A percentile compares a stretch with the other conserved stretches of the same genome.
phyloP scores from a whole-genome alignment of 495 filamentous ascomycete genomes.

The Cenococcum geophilum region DNA sequence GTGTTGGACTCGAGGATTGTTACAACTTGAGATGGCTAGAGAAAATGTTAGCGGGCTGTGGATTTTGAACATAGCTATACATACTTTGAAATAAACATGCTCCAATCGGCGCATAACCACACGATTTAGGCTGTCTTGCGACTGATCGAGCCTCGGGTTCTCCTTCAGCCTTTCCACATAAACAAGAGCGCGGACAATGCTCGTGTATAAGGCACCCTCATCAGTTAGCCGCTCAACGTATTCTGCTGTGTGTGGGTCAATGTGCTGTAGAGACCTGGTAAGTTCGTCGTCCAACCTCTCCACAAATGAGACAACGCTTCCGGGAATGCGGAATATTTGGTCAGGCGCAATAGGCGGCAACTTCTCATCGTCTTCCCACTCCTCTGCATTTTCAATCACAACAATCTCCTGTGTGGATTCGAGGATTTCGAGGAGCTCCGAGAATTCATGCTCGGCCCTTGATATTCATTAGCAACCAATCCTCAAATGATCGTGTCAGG shows the following conservation, averaged over 20 bases:
- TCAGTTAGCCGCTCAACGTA: conserved; percentile 94
- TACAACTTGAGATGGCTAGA: conserved; percentile 79
- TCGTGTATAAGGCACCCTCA: conserved; percentile 86
- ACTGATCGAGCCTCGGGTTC: conserved; percentile 61
- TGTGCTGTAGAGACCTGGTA: conserved; percentile 87
- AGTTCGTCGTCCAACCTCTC: conserved; percentile 97
- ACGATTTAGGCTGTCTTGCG: conserved; percentile 81
- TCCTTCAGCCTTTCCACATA: conserved; percentile 78
- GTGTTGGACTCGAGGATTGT: conserved; percentile 85
- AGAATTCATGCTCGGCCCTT: conserved; percentile 76
- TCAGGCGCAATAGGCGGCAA: conserved; percentile 62
- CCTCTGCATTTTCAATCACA: conserved; percentile 84
- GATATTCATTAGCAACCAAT: conserved; percentile 11
- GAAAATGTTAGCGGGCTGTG: conserved; percentile 1
- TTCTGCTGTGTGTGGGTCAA: conserved; percentile 97
- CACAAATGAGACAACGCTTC: conserved; percentile 88
- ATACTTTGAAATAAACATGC: conserved; percentile 96
- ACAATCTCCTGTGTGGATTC: conserved; percentile 71
- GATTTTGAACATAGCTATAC: conserved; percentile 9
- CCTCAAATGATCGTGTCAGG: neutral
- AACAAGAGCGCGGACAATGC: conserved; percentile 75
- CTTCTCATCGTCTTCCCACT: conserved; percentile 99
- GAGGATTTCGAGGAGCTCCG: conserved; percentile 67
- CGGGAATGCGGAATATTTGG: conserved; percentile 80
- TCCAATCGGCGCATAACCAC: conserved; percentile 90